Evolutionary conservation across 1,139 yeast species (phyloP), one percentile per base, ranked within the genome.

Genomic region (Insectozyma bohioensis): DNA sequence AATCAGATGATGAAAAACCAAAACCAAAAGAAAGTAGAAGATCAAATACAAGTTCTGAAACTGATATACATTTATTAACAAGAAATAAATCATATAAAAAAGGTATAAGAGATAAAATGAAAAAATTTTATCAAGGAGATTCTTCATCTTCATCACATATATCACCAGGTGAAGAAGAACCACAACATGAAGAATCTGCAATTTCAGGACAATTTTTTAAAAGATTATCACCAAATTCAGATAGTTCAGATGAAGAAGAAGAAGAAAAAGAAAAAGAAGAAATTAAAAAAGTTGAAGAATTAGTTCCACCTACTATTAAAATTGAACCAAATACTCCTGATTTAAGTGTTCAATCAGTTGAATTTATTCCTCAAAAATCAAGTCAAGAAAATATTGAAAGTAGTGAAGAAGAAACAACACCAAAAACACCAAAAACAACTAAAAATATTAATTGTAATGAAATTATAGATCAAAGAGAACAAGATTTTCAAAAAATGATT

Each of bases 161-260:
- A 12, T 3, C 22, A 19, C 24, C 25, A 5, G 9, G 28, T 7
- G 16, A 19, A 5, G 37, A 34, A 4, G 27, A 30, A 19, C 13
- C 21, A 13, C 13, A 12, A n/a, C 20, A 20, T 21, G 12, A 5
- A 8, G 26, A 23, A 9, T 20, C 26, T 5, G 12, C 12, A 13
- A 14, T n/a, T 7, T 23, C 26, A 10, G 4, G 18, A 17, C 24
- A 21, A 4, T 21, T 49, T 17, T 47, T 49, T 34, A 48, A 46
- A 24, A 33, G 46, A 28, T 24, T 48, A 4, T 20, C 32, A 16
- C 29, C 27, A 4, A 24, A 36, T 5, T 16, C 29, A 12, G 21
- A 19, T 9, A 21, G 23, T 12, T 29, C 38, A 6, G 30, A 28
- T 5, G 22, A 24, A n/a, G 30, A 20, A 12, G 24, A 28, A 7